Evolutionary conservation across 139 green algal genomes (phyloP).

Genomic region (Tetraselmis chui): DNA sequence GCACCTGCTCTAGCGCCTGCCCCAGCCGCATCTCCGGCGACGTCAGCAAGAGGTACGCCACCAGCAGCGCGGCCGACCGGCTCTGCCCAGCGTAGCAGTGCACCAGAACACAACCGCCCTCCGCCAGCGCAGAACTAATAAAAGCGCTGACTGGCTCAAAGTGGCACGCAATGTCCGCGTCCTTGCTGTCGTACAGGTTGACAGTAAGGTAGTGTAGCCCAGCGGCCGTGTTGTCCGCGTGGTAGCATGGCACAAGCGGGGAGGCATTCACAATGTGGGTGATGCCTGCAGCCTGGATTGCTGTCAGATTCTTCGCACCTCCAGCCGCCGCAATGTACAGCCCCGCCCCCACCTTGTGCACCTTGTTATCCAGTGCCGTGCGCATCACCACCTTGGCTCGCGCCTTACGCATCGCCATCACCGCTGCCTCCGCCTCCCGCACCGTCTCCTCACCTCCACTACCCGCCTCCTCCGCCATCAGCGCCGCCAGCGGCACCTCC

Average conservation of each 20-base stretch:
- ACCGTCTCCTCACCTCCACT: too few relatives aligned
- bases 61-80: slow-evolving; percentile 18
- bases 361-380: neutral
- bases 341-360: neutral
- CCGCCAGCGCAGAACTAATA: slow-evolving; percentile 12
- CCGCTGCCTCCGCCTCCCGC: neutral
- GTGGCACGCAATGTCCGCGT: slow-evolving; percentile 21
- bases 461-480: neutral
- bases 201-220: slow-evolving; percentile 16
- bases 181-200: slow-evolving; percentile 18
- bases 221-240: neutral
- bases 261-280: slow-evolving; percentile 27
- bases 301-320: slow-evolving; percentile 37
- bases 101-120: slow-evolving; percentile 19
- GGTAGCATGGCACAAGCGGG: slow-evolving; percentile 42
- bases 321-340: slow-evolving; percentile 16
- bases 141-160: slow-evolving; percentile 19
- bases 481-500: neutral
- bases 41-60: slow-evolving; percentile 15
- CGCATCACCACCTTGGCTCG: slow-evolving; percentile 1
- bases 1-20: neutral
- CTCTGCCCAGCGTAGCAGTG: slow-evolving; percentile 31
- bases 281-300: slow-evolving; percentile 21
- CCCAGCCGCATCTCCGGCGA: neutral
- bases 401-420: slow-evolving; percentile 2